phyloP scores from a whole-genome alignment of 768 basidiomycete genomes.

The Rhodotorula paludigena region DNA sequence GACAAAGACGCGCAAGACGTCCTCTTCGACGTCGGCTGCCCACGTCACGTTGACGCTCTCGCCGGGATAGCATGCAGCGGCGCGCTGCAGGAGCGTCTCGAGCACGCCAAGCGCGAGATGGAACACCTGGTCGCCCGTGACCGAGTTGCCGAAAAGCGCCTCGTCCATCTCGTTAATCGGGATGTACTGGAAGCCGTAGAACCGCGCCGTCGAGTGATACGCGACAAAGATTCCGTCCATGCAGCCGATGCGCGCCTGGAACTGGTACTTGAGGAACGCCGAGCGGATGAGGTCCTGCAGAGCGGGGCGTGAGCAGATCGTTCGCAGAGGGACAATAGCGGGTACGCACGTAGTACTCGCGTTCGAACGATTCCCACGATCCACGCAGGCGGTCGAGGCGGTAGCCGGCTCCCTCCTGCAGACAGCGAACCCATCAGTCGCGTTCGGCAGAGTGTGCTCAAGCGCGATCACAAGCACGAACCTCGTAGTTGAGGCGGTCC shows the following conservation, averaged over 20 bases:
- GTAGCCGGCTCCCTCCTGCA: conserved; percentile 64
- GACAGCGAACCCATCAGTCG: neutral
- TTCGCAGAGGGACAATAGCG: neutral
- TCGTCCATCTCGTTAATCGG: conserved; percentile 82
- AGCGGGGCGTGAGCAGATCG: neutral
- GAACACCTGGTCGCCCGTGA: conserved; percentile 70
- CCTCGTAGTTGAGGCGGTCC: conserved; percentile 70
- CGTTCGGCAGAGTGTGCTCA: conserved; percentile 43
- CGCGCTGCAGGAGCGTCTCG: conserved; percentile 62
- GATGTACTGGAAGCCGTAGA: conserved; percentile 93
- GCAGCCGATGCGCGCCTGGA: conserved; percentile 91
- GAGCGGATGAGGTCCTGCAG: conserved; percentile 72
- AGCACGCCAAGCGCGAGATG: conserved; percentile 65
- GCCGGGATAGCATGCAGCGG: conserved; percentile 43
- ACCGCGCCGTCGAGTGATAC: conserved; percentile 58
- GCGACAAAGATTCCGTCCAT: conserved; percentile 79
- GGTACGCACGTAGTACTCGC: conserved; percentile 65
- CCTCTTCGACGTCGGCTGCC: neutral
- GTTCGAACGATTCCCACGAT: conserved; percentile 71
- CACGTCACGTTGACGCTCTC: conserved; percentile 25
- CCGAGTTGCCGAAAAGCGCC: conserved; percentile 62
- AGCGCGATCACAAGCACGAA: conserved; percentile 51
- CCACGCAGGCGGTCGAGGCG: conserved; percentile 64
- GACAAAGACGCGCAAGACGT: conserved; percentile 34
- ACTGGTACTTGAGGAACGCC: conserved; percentile 92